phyloP scores from a whole-genome alignment of 371 early-diverging fungal genomes.

The Blastocladiella emersonii region DNA sequence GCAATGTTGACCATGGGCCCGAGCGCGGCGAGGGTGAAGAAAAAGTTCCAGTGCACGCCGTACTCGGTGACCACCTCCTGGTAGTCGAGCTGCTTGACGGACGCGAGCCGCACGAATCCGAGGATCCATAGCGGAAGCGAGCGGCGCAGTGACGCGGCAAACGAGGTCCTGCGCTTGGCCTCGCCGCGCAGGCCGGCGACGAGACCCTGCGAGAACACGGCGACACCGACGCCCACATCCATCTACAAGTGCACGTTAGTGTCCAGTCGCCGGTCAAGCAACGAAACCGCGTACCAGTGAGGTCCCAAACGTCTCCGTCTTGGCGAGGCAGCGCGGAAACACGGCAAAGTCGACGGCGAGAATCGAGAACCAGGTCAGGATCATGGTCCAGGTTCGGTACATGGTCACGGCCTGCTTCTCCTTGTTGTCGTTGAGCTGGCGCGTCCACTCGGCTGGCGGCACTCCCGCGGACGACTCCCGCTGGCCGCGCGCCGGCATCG shows the following conservation, averaged over 20 bases:
- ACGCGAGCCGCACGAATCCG: constrained; percentile 50
- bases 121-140: constrained; percentile 44
- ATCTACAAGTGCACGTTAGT: constrained; percentile 34
- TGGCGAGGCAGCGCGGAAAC: constrained; percentile 81
- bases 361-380: constrained; percentile 45
- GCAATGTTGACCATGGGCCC: constrained; percentile 44
- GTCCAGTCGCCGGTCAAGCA: not conserved
- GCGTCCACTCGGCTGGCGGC: constrained; percentile 6
- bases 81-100: constrained; percentile 72
- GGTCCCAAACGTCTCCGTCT: constrained; percentile 82
- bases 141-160: not conserved
- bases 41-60: constrained; percentile 98
- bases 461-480: constrained; percentile 8
- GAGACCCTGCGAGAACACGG: constrained; percentile 69
- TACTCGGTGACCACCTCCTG: constrained; percentile 89
- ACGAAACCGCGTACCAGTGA: constrained; percentile 48
- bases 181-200: constrained; percentile 38
- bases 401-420: constrained; percentile 39
- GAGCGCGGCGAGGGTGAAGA: constrained; percentile 82
- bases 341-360: constrained; percentile 91
- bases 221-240: constrained; percentile 74
- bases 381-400: constrained; percentile 63
- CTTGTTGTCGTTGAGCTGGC: constrained; percentile 5
- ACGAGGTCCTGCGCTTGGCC: constrained; percentile 10
- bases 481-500: too few relatives aligned